Percentiles rank a stretch among this genome's conserved stretches.
Evolutionary conservation across 345 rosid genomes (phyloP).

Genomic region (Streptanthus diversifolius): DNA sequence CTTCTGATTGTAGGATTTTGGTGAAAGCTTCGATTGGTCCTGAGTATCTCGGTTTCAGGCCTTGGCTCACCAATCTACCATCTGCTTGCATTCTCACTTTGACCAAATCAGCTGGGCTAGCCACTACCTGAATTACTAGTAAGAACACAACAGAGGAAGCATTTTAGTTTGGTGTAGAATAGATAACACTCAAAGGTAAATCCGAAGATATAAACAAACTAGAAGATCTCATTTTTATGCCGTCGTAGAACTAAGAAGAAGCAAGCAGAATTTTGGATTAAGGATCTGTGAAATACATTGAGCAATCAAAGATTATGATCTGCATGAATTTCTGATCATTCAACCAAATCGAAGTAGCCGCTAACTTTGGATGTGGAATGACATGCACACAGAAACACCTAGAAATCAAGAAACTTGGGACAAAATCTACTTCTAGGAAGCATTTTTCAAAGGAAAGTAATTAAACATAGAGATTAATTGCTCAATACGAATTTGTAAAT

Average conservation of each 20-base stretch:
- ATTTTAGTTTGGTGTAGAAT: neutral
- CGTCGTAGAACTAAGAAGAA: neutral
- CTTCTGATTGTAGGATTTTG: conserved; percentile 55
- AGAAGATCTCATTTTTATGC: neutral
- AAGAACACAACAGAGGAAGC: conserved; percentile 11
- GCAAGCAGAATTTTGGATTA: neutral
- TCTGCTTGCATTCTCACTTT: conserved; percentile 97
- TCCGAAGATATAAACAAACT: neutral
- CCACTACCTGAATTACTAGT: conserved; percentile 65
- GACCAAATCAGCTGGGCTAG: conserved; percentile 90
- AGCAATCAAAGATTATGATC: neutral
- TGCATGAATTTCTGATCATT: neutral
- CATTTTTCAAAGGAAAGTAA: neutral
- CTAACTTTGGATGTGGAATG: neutral
- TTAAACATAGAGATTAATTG: neutral
- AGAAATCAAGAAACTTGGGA: neutral
- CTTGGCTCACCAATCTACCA: conserved; percentile 48
- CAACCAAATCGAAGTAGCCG: neutral
- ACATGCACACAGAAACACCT: neutral
- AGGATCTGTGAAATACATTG: too few relatives aligned
- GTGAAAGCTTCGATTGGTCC: conserved; percentile 62
- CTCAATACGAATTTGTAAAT: neutral
- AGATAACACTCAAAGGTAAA: neutral
- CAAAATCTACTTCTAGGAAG: neutral
- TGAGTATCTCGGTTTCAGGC: conserved; percentile 60